phyloP scores from a whole-genome alignment of 345 rosid genomes.

The Heritiera littoralis region DNA sequence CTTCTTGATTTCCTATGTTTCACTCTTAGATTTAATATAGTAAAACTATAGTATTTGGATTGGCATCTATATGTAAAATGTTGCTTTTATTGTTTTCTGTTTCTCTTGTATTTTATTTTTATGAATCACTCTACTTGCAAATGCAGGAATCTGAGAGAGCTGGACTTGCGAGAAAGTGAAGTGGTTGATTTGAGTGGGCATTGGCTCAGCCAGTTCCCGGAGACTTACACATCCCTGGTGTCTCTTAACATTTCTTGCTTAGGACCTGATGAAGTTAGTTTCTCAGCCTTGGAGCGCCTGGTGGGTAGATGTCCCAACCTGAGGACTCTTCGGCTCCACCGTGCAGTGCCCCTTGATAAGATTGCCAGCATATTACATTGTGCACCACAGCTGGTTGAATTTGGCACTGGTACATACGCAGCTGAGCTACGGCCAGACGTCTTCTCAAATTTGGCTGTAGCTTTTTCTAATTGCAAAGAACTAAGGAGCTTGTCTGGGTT shows the following conservation, averaged over 20 bases:
- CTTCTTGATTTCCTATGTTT: not conserved
- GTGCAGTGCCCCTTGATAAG: constrained; percentile 64
- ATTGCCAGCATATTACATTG: constrained; percentile 61
- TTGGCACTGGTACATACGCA: constrained; percentile 75
- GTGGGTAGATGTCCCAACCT: constrained; percentile 72
- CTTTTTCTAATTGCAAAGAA: constrained; percentile 65
- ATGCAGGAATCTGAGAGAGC: constrained; percentile 72
- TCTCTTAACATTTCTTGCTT: constrained; percentile 90
- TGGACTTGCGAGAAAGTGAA: constrained; percentile 82
- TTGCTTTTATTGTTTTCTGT: not conserved
- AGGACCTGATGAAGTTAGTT: constrained; percentile 65
- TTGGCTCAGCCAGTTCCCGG: constrained; percentile 89
- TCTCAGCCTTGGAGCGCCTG: constrained; percentile 74
- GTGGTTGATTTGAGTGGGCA: constrained; percentile 89
- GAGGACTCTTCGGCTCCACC: constrained; percentile 71
- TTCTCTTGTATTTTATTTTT: constrained; percentile 5
- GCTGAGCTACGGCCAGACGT: constrained; percentile 56
- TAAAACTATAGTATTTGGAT: not conserved
- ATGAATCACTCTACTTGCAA: not conserved
- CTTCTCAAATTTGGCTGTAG: constrained; percentile 50
- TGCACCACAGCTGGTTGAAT: constrained; percentile 83
- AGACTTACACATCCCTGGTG: constrained; percentile 63
- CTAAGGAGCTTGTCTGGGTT: constrained; percentile 80
- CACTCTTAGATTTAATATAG: not conserved
- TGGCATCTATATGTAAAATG: not conserved